Percentiles rank a stretch among this genome's conserved stretches.
Evolutionary conservation across 768 basidiomycete genomes (phyloP).

Genomic region (Pleurotus tuoliensis): DNA sequence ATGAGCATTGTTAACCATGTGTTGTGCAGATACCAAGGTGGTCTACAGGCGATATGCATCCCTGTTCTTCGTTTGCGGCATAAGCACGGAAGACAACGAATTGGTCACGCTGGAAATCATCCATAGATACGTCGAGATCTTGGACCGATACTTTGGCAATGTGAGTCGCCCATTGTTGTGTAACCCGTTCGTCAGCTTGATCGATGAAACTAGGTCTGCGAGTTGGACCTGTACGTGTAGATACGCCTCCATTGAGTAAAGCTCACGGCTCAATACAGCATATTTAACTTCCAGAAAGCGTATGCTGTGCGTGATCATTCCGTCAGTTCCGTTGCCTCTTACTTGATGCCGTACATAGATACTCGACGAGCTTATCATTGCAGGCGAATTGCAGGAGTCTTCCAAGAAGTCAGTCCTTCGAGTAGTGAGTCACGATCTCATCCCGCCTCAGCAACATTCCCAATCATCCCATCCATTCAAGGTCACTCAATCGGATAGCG

Average conservation of each 20-base stretch:
- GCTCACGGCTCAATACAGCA: slow-evolving; percentile 39
- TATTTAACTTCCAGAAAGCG: slow-evolving; percentile 98
- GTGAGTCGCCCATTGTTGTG: slow-evolving; percentile 39
- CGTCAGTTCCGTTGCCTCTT: not conserved
- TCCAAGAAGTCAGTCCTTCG: slow-evolving; percentile 70
- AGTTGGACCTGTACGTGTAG: slow-evolving; percentile 77
- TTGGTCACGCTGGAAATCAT: slow-evolving; percentile 89
- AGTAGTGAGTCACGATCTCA: slow-evolving; percentile 35
- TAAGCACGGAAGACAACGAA: slow-evolving; percentile 84
- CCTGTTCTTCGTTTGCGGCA: slow-evolving; percentile 90
- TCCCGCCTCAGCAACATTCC: not conserved
- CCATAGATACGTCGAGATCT: slow-evolving; percentile 90
- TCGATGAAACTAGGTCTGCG: slow-evolving; percentile 61
- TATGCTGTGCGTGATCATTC: slow-evolving; percentile 58
- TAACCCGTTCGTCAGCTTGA: slow-evolving; percentile 14
- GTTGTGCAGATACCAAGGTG: slow-evolving; percentile 49
- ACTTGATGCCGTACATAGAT: slow-evolving; percentile 43
- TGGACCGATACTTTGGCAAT: slow-evolving; percentile 90
- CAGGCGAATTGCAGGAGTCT: slow-evolving; percentile 92
- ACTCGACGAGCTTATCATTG: slow-evolving; percentile 89
- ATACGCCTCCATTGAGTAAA: not conserved
- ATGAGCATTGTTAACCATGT: not conserved
- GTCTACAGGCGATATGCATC: slow-evolving; percentile 96
- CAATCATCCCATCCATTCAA: slow-evolving; percentile 21
- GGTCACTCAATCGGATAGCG: slow-evolving; percentile 83